Conservation (phyloP, 805 yeast genomes). For the Torulaspora microellipsoides region DNA sequence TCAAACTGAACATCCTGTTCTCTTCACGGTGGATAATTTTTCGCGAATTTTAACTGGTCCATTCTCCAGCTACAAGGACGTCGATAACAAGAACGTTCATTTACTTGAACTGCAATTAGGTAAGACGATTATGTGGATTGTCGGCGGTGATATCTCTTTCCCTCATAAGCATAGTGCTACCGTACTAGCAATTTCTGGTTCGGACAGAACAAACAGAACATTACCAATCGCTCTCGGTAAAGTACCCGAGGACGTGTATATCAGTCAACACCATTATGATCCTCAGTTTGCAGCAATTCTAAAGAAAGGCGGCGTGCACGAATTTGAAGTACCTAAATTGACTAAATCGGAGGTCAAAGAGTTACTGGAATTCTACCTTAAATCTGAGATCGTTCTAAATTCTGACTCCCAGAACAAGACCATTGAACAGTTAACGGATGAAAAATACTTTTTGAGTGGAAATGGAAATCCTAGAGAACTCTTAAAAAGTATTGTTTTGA, state of each 20-base stretch:
- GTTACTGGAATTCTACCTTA: constrained; percentile 39
- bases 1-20: constrained; percentile 52
- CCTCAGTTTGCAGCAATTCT: constrained; percentile 49
- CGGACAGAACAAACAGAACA: constrained; percentile 49
- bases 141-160: constrained; percentile 51
- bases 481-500: constrained; percentile 34
- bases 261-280: constrained; percentile 47
- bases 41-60: constrained; percentile 55
- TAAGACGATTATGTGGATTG: constrained; percentile 47
- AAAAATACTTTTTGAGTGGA: constrained; percentile 54
- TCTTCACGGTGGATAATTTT: constrained; percentile 70
- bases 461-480: constrained; percentile 61
- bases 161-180: constrained; percentile 53
- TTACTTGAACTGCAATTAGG: constrained; percentile 62
- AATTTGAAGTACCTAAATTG: constrained; percentile 42
- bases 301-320: constrained; percentile 34
- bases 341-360: constrained; percentile 42
- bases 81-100: constrained; percentile 51
- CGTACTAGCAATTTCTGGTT: constrained; percentile 57
- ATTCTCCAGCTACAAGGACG: constrained; percentile 55
- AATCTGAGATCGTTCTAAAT: constrained; percentile 39
- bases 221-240: constrained; percentile 56
- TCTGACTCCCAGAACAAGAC: constrained; percentile 34
- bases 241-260: constrained; percentile 52
- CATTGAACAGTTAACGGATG: constrained; percentile 38